Percentiles rank a stretch among this genome's conserved stretches.
phyloP scores from a whole-genome alignment of 179 eudicot genomes.

The Silene coronaria region DNA sequence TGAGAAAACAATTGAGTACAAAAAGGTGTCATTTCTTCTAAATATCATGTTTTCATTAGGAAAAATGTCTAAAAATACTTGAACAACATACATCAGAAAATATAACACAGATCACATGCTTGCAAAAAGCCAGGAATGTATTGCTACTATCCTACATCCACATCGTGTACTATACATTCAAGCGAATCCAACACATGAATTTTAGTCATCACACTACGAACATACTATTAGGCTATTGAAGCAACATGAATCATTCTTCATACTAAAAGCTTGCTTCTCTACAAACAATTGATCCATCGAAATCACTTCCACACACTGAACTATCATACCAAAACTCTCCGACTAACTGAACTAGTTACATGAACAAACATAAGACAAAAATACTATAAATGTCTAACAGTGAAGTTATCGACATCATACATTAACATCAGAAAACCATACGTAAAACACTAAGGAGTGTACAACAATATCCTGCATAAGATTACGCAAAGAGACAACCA shows the following conservation, averaged over 20 bases:
- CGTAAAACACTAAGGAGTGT: neutral
- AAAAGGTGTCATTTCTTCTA: too few relatives aligned
- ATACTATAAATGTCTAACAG: neutral
- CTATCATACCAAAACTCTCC: neutral
- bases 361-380: neutral
- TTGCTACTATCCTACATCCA: neutral
- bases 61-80: too few relatives aligned
- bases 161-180: too few relatives aligned
- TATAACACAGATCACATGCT: neutral
- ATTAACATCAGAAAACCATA: slow-evolving; percentile 1
- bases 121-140: neutral
- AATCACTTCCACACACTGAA: neutral
- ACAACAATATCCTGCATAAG: neutral
- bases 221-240: neutral
- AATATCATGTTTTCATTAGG: too few relatives aligned
- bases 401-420: neutral
- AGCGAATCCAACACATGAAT: neutral
- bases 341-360: neutral
- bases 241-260: neutral
- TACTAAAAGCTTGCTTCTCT: neutral
- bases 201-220: neutral
- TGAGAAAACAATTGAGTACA: neutral
- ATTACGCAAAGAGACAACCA: neutral
- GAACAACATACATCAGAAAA: neutral
- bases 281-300: neutral